phyloP scores from a whole-genome alignment of 495 filamentous ascomycete species.

The Penicillium flavigenum region DNA sequence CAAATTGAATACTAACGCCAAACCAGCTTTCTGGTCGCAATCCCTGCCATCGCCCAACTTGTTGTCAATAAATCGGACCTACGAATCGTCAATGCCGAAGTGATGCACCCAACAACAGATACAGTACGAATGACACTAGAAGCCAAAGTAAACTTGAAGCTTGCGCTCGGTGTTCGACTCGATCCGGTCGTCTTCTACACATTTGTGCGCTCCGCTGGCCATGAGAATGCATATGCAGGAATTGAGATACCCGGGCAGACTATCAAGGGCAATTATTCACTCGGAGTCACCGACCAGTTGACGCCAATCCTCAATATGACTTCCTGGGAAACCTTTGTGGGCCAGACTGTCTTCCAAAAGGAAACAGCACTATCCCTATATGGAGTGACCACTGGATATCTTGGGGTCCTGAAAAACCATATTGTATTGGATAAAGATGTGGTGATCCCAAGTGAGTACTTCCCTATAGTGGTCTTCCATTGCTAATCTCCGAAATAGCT shows the following conservation, averaged over 20 bases:
- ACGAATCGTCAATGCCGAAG: slow-evolving; percentile 31
- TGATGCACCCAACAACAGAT: slow-evolving; percentile 35
- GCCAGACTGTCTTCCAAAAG: slow-evolving; percentile 28
- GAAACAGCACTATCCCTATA: slow-evolving; percentile 28
- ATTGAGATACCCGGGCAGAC: slow-evolving; percentile 26
- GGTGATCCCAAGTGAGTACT: slow-evolving; percentile 27
- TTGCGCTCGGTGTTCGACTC: slow-evolving; percentile 34
- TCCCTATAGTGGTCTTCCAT: not conserved
- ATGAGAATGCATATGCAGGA: slow-evolving; percentile 29
- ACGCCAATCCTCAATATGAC: slow-evolving; percentile 30
- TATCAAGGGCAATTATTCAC: slow-evolving; percentile 38
- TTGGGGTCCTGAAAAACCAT: slow-evolving; percentile 34
- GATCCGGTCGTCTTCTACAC: slow-evolving; percentile 32
- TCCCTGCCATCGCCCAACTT: slow-evolving; percentile 44
- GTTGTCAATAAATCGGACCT: slow-evolving; percentile 40
- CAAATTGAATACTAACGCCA: not conserved
- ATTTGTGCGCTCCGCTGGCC: slow-evolving; percentile 28
- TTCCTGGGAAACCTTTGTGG: slow-evolving; percentile 34
- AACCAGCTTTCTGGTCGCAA: slow-evolving; percentile 39
- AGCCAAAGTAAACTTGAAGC: slow-evolving; percentile 35
- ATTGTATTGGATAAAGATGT: slow-evolving; percentile 38
- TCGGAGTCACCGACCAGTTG: slow-evolving; percentile 24
- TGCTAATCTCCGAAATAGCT: slow-evolving; percentile 17
- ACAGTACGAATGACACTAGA: slow-evolving; percentile 32
- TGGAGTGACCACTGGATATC: slow-evolving; percentile 30